Evolutionary conservation across 2,329 filamentous ascomycete species (phyloP).

Genomic region (Xylaria sp.): DNA sequence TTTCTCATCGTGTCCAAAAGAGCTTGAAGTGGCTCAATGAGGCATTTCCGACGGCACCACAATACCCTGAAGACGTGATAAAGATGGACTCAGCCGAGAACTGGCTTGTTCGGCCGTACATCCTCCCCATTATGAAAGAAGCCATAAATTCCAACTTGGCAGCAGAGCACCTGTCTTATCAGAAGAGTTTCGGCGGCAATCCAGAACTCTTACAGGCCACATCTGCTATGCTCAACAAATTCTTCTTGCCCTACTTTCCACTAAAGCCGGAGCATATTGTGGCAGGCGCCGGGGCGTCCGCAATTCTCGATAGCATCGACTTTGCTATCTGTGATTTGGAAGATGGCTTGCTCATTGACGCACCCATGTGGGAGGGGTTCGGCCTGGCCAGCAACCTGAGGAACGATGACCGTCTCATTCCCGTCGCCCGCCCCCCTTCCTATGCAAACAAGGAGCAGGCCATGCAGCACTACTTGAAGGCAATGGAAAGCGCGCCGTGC

Average conservation of each 20-base stretch:
- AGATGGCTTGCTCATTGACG: slow-evolving; percentile 27
- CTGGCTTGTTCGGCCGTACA: slow-evolving; percentile 27
- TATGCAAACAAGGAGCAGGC: slow-evolving; percentile 26
- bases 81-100: slow-evolving; percentile 31
- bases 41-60: slow-evolving; percentile 10
- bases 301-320: slow-evolving; percentile 26
- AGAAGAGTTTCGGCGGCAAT: slow-evolving; percentile 17
- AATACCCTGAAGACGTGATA: slow-evolving; percentile 26
- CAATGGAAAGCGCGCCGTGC: slow-evolving; percentile 16
- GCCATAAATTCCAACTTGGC: slow-evolving; percentile 21
- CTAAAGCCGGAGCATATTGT: slow-evolving; percentile 22
- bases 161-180: slow-evolving; percentile 19
- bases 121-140: slow-evolving; percentile 26
- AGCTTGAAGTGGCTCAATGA: slow-evolving; percentile 25
- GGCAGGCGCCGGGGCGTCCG: slow-evolving; percentile 19
- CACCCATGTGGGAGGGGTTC: slow-evolving; percentile 28
- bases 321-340: slow-evolving; percentile 26
- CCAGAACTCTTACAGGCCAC: slow-evolving; percentile 14
- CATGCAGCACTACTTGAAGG: slow-evolving; percentile 18
- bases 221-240: slow-evolving; percentile 26
- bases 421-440: slow-evolving; percentile 14
- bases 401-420: slow-evolving; percentile 25
- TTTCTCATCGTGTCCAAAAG: slow-evolving; percentile 23
- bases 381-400: slow-evolving; percentile 23
- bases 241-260: slow-evolving; percentile 17